Evolutionary conservation across 257 asterid genomes (phyloP), one percentile per base, ranked within the genome.

Genomic region (Paraleonurus japonicus): DNA sequence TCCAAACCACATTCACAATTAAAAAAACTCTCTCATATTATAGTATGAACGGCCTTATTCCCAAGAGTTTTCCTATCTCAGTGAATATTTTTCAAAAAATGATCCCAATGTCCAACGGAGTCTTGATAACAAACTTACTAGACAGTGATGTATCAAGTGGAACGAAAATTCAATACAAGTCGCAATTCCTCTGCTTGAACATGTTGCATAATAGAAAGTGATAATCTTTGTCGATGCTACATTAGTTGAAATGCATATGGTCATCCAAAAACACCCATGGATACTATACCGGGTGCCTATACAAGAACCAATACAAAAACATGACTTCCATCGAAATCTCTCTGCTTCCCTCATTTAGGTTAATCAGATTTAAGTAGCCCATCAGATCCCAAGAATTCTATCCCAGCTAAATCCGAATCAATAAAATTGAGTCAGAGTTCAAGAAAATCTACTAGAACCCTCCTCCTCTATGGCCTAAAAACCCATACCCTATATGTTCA

Each of bases 341-440:
- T 10, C 51, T 4, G 32, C 20, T 62, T 10, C 24, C 32, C 28
- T 32, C 16, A 30, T 16, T 32, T 15, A 48, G 17, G 28, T 47
- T n/a, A 32, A 72, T 35, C 57, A 63, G 55, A 62, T 61, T 33
- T 62, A 45, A 30, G 28, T 30, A 51, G 20, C 43, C n/a, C 22
- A 51, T 35, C 16, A 72, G 54, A 35, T 4, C 47, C 65, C 58
- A 63, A 50, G 23, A 32, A 51, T 9, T 50, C n/a, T 22, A 32
- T 22, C 64, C 65, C 39, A 57, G 9, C 54, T 28, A n/a, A 63
- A n/a, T 45, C 58, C 24, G 3, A 58, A 54, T 32, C 41, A 67
- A 3, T 39, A 37, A 53, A 51, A 37, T 15, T 23, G 17, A 54
- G 7, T 24, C 30, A 2, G 47, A 37, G 17, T 41, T 12, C 17